These are phyloP conservation scores for Pythium phragmiticola DNA, from an alignment of 352 stramenopile genomes.

Conservation along the genomic window DNA sequence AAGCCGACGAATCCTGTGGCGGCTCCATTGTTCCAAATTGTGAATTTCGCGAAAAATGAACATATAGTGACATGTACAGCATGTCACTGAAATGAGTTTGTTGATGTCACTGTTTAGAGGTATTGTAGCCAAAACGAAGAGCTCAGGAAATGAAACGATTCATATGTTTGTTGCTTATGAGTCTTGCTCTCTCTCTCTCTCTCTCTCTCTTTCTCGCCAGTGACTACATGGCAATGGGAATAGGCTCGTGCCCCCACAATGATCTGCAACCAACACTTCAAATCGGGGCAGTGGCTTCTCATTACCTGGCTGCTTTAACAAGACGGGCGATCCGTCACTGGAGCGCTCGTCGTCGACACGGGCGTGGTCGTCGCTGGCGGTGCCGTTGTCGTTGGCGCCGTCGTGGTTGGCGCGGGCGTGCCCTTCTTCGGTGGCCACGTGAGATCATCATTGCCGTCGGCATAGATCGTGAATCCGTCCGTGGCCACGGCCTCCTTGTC, in stretches of 20 bases:
- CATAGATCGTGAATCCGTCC: conserved; percentile 52
- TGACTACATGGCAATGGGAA: not conserved
- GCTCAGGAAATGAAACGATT: not conserved
- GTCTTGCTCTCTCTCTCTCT: too few relatives aligned
- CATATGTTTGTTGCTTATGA: not conserved
- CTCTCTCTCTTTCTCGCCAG: not conserved
- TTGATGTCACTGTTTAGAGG: not conserved
- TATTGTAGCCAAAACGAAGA: conserved; percentile 3
- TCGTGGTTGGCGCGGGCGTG: conserved; percentile 11
- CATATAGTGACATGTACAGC: not conserved
- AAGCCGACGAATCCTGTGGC: not conserved
- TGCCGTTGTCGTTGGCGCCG: conserved; percentile 5
- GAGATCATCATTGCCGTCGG: conserved; percentile 35
- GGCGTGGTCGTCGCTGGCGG: conserved; percentile 2
- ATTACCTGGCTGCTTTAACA: not conserved
- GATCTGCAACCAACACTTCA: not conserved
- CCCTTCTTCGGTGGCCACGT: conserved; percentile 29
- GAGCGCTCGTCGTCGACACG: not conserved
- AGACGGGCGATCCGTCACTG: not conserved
- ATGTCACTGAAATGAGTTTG: too few relatives aligned
- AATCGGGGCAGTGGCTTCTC: not conserved
- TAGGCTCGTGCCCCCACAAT: not conserved
- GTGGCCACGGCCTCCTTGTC: conserved; percentile 33
- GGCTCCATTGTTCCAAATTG: not conserved
- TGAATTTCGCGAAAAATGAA: not conserved